Percentiles rank a stretch among this genome's conserved stretches.
Evolutionary conservation across 2,329 filamentous ascomycete genomes (phyloP).

Genomic region (Monilinia vaccinii-corymbosi): DNA sequence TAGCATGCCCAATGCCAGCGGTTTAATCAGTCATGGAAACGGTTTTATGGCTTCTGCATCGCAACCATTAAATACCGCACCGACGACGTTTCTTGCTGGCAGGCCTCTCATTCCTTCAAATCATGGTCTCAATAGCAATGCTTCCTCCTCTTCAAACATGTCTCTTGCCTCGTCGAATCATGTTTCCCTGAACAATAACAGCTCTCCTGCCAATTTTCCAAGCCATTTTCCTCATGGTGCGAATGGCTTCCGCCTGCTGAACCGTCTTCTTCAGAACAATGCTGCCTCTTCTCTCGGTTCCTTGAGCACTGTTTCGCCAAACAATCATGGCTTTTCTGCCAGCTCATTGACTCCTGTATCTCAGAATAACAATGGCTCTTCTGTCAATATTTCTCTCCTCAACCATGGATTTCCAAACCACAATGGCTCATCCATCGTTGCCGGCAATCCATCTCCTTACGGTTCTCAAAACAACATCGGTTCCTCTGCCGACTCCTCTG

Average conservation of each 20-base stretch:
- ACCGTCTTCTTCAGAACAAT: not conserved
- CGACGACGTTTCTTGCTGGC: not conserved
- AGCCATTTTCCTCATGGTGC: not conserved
- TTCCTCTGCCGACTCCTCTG: not conserved
- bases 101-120: not conserved
- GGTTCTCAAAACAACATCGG: not conserved
- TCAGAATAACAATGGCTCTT: not conserved
- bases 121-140: not conserved
- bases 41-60: not conserved
- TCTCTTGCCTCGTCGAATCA: not conserved
- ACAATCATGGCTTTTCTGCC: not conserved
- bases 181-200: not conserved
- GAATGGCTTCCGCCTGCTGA: not conserved
- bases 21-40: not conserved
- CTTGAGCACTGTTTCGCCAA: not conserved
- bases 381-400: not conserved
- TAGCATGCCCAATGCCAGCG: not conserved
- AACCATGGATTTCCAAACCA: not conserved
- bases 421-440: not conserved
- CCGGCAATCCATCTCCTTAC: not conserved
- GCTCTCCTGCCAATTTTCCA: not conserved
- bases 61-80: not conserved
- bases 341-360: not conserved
- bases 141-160: not conserved
- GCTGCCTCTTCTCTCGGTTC: not conserved